Evolutionary conservation across 768 basidiomycete genomes (phyloP).

Genomic region (Tricholoma sp.): DNA sequence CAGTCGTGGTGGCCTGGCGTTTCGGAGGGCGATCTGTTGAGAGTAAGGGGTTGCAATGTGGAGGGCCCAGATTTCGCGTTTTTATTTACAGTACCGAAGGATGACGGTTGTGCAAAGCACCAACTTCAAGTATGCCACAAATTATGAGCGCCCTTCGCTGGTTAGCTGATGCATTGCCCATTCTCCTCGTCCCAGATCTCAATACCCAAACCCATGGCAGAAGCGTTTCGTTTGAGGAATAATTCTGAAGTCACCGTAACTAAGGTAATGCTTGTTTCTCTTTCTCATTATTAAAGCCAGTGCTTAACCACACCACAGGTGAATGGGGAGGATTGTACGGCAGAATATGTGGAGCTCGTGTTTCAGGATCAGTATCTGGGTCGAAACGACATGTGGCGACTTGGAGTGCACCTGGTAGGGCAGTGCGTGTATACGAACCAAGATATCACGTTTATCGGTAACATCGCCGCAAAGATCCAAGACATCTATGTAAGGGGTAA

Average conservation of each 20-base stretch:
- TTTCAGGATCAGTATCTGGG: slow-evolving; percentile 97
- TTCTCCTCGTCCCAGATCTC: slow-evolving; percentile 49
- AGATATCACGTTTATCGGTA: slow-evolving; percentile 80
- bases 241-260: slow-evolving; percentile 66
- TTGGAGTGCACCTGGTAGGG: slow-evolving; percentile 75
- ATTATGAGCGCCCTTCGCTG: not conserved
- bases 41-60: slow-evolving; percentile 41
- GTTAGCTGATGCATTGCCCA: not conserved
- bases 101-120: slow-evolving; percentile 54
- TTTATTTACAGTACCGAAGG: slow-evolving; percentile 62
- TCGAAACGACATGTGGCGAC: slow-evolving; percentile 94
- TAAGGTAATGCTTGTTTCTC: slow-evolving; percentile 42
- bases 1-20: slow-evolving; percentile 77
- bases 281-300: not conserved
- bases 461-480: slow-evolving; percentile 78
- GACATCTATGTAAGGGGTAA: slow-evolving; percentile 67
- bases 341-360: slow-evolving; percentile 81
- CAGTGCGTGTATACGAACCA: slow-evolving; percentile 82
- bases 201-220: slow-evolving; percentile 66
- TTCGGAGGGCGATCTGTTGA: slow-evolving; percentile 67
- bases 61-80: slow-evolving; percentile 38
- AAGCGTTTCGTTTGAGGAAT: slow-evolving; percentile 65
- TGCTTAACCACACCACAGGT: slow-evolving; percentile 41
- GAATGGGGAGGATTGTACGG: slow-evolving; percentile 54
- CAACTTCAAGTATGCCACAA: slow-evolving; percentile 52